Conservation (phyloP, 805 yeast species). For the Lachancea mirantina region DNA sequence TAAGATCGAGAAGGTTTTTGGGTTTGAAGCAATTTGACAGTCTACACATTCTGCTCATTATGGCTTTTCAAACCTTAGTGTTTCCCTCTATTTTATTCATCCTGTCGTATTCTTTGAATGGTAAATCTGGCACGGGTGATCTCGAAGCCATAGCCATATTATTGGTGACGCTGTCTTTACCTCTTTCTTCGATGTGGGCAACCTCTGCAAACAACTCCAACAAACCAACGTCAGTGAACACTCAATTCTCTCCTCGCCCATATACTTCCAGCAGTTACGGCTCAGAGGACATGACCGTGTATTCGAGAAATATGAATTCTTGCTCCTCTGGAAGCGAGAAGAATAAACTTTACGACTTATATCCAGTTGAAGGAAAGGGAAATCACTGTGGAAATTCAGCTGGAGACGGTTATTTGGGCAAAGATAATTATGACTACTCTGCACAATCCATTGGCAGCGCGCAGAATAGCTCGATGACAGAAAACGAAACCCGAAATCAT, state of each 20-base stretch:
- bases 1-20: conserved; percentile 61
- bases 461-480: no score
- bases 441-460: conserved; percentile 1
- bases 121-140: conserved; percentile 31
- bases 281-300: conserved; percentile 11
- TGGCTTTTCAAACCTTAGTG: conserved; percentile 75
- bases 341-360: conserved; percentile 12
- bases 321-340: conserved; percentile 8
- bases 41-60: conserved; percentile 70
- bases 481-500: no score
- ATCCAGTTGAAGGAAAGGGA: conserved; percentile 7
- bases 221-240: conserved; percentile 33
- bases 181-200: conserved; percentile 88
- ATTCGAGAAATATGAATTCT: conserved; percentile 14
- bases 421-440: conserved; percentile 1
- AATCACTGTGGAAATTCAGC: no score
- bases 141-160: conserved; percentile 50
- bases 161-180: conserved; percentile 64
- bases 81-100: conserved; percentile 68
- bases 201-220: conserved; percentile 49
- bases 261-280: conserved; percentile 16
- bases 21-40: conserved; percentile 82
- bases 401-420: no score
- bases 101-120: conserved; percentile 39
- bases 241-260: conserved; percentile 15